Conservation (phyloP, 768 basidiomycete genomes). For the Tylopilus vinaceipallidus region DNA sequence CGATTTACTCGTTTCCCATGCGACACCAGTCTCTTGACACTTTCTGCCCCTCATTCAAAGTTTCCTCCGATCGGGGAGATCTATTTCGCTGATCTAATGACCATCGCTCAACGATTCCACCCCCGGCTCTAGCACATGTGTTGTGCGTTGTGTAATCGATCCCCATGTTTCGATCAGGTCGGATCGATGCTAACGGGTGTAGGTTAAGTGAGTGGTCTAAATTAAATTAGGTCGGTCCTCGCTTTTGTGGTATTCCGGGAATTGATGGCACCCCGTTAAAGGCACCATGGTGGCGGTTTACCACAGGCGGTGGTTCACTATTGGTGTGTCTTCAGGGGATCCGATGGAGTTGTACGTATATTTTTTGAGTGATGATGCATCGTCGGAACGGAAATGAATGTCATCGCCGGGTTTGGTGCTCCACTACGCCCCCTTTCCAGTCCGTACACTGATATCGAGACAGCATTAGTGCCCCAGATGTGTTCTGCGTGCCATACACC, state of each 20-base stretch:
- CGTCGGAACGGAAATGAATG: conserved; percentile 14
- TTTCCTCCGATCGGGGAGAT: no score
- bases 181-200: not conserved
- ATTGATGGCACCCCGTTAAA: not conserved
- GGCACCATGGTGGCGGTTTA: not conserved
- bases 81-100: no score
- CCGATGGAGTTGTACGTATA: no score
- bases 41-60: no score
- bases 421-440: not conserved
- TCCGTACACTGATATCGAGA: not conserved
- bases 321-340: no score
- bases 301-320: no score
- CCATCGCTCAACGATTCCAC: no score
- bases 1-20: no score
- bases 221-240: not conserved
- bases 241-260: not conserved
- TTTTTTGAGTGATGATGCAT: not conserved
- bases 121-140: not conserved
- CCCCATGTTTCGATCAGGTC: not conserved
- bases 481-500: not conserved
- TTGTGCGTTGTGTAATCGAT: not conserved
- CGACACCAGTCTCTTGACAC: no score
- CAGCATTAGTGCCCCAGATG: not conserved
- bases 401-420: not conserved
- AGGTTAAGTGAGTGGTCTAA: not conserved